Evolutionary conservation across 1,139 yeast genomes (phyloP), one percentile per base, ranked within the genome.

Genomic region (Scheffersomyces titani): DNA sequence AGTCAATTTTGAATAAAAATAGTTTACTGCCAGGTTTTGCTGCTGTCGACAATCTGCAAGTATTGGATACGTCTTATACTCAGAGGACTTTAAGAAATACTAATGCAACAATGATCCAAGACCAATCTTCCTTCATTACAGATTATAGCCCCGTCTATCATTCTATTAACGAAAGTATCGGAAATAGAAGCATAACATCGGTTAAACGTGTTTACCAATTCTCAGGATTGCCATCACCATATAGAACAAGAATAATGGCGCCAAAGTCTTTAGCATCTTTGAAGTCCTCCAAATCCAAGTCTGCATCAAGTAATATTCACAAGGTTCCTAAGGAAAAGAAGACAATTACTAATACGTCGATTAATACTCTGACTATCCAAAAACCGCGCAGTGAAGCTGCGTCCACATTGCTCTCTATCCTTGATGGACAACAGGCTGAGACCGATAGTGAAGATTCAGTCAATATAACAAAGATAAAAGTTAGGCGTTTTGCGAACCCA

Each of bases 201-300:
- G 76, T 78, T 45, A 79, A 76, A 60, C 66, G 87, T 61, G 84
- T 87, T 1, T 86, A 86, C 59, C 88, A 85, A 61, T 88, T 86
- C 63, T 80, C 89, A 0, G 85, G 85, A 0, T 72, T 86, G 48
- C 90, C 91, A 4, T 84, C 90, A 0, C 91, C 91, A 2, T 87
- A 86, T 66, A 76, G 85, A 63, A 80, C 88, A 1, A 77, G 86
- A 56, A 72, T 80, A 64, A 67, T 71, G 68, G 68, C 80, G 51
- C 73, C 80, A 2, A 30, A 30, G 16, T 30, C 40, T 11, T 30
- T 22, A 22, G 24, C 40, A 6, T 9, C 40, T 30, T 30, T 30
- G 40, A 30, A 7, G 11, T 30, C 40, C 16, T 30, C 40, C 11
- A 30, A 30, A 30, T 11, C 40, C 16, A 30, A 30, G 13, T 11